Base-by-base conservation (phyloP, 2,329 filamentous ascomycete species). In the Bisporella sp. region DNA sequence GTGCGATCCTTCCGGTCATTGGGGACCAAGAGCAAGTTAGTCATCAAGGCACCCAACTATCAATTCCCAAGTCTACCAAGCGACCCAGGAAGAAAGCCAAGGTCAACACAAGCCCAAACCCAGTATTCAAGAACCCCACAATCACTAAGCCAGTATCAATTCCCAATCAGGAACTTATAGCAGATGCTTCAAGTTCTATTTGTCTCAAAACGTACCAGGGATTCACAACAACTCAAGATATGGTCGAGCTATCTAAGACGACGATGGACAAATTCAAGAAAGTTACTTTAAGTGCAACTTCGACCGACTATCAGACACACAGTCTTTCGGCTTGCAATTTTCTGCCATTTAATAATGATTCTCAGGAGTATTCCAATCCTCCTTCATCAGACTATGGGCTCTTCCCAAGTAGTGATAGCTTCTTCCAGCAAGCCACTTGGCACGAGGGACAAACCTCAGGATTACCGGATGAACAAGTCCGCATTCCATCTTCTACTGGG, bases 161-260 rank as follows among this genome's bases (percentile, higher is more conserved):
- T 31, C 39, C 33, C 21, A 45, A 51, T 21, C 57, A 55, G n/a
- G 5, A 46, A 29, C 1, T 8, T 5, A 31, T 41, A 6, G 9
- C 37, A n/a, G 35, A 51, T 6, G 5, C 37, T 12, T 33, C 21
- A 6, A 12, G 46, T 8, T n/a, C 45, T 45, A 9, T 29, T 55
- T 31, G 45, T 2, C 8, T 58, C 29, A 55, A 53, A 5, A 55
- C 44, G 13, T 45, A 57, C 50, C 55, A 52, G 45, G 56, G 57
- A 30, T 63, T 56, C 47, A 59, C 54, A 28, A 60, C 59, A 35
- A 63, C 63, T n/a, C 56, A 64, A 53, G 54, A 62, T 37, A 41
- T 45, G 11, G 12, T 40, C 29, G 50, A 48, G 33, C 33, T 5
- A 48, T 45, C 41, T 30, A 43, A 47, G 9, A 49, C 47, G 8